phyloP scores from a whole-genome alignment of 139 green algal species.

The Auxenochlorella pyrenoidosa region DNA sequence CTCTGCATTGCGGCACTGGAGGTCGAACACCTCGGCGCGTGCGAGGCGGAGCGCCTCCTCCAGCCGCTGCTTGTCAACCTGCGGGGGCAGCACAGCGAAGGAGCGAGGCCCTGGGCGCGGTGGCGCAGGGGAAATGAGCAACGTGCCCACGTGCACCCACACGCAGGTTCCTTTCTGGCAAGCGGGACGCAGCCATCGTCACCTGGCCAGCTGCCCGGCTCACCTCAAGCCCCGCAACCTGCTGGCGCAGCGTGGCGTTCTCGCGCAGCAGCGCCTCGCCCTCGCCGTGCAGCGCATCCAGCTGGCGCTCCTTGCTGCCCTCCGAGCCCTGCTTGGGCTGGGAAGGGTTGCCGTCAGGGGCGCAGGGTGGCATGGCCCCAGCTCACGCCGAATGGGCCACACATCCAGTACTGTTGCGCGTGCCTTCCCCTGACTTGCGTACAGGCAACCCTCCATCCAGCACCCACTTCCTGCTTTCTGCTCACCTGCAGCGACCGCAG shows the following conservation, averaged over 20 bases:
- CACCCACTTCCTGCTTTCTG: background rate
- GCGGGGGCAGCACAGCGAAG: background rate
- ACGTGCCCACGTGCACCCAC: no score
- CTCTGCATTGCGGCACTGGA: background rate
- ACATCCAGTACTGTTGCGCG: no score
- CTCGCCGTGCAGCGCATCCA: conserved; percentile 1
- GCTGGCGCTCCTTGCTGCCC: conserved; percentile 27
- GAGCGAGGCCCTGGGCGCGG: no score
- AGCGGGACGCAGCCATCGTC: no score
- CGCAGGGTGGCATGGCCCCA: background rate
- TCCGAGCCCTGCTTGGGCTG: conserved; percentile 9
- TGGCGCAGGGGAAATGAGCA: no score
- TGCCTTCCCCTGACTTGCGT: no score
- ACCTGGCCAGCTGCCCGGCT: background rate
- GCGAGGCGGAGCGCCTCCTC: background rate
- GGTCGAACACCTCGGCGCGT: background rate
- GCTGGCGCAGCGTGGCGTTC: background rate
- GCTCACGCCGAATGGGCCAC: no score
- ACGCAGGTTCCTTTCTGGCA: no score
- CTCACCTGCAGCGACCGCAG: conserved; percentile 26
- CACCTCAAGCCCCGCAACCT: background rate
- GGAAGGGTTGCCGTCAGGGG: background rate
- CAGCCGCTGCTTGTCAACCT: conserved; percentile 2
- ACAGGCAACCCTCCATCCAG: no score
- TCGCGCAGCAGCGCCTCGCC: conserved; percentile 3